Evolutionary conservation across 768 basidiomycete species (phyloP).

Genomic region (Tricholoma furcatifolium): DNA sequence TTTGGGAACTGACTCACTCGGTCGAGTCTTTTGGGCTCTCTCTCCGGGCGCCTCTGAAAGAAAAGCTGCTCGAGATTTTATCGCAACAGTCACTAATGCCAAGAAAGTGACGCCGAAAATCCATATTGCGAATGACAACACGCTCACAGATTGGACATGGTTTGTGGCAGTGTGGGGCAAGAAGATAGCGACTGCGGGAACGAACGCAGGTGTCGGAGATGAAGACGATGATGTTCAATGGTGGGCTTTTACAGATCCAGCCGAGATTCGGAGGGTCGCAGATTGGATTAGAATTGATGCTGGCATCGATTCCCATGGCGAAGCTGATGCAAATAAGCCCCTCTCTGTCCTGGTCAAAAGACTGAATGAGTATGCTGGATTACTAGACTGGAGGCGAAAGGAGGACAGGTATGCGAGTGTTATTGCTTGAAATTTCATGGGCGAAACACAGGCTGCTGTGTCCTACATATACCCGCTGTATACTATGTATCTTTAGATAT

Average conservation of each 20-base stretch:
- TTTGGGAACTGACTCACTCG: slow-evolving; percentile 69
- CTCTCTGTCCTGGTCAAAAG: slow-evolving; percentile 41
- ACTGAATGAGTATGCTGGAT: slow-evolving; percentile 57
- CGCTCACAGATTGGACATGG: slow-evolving; percentile 68
- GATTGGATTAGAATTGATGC: slow-evolving; percentile 61
- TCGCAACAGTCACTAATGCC: slow-evolving; percentile 21
- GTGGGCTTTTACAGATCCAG: slow-evolving; percentile 74
- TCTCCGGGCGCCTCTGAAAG: slow-evolving; percentile 59
- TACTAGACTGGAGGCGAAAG: slow-evolving; percentile 57
- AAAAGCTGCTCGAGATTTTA: slow-evolving; percentile 46
- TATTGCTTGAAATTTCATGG: background rate
- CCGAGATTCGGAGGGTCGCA: slow-evolving; percentile 62
- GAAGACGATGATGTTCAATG: slow-evolving; percentile 46
- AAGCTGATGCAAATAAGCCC: slow-evolving; percentile 16
- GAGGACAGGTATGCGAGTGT: slow-evolving; percentile 30
- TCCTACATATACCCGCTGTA: slow-evolving; percentile 2
- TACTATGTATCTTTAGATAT: no score
- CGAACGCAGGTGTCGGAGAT: slow-evolving; percentile 12
- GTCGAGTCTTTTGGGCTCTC: slow-evolving; percentile 66
- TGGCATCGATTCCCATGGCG: slow-evolving; percentile 32
- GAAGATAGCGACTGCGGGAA: slow-evolving; percentile 32
- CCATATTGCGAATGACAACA: slow-evolving; percentile 38
- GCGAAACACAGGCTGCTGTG: background rate
- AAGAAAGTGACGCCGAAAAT: slow-evolving; percentile 42
- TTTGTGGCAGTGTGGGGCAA: slow-evolving; percentile 76